Conservation (phyloP, 805 yeast species). For the Metschnikowia dekortorum region DNA sequence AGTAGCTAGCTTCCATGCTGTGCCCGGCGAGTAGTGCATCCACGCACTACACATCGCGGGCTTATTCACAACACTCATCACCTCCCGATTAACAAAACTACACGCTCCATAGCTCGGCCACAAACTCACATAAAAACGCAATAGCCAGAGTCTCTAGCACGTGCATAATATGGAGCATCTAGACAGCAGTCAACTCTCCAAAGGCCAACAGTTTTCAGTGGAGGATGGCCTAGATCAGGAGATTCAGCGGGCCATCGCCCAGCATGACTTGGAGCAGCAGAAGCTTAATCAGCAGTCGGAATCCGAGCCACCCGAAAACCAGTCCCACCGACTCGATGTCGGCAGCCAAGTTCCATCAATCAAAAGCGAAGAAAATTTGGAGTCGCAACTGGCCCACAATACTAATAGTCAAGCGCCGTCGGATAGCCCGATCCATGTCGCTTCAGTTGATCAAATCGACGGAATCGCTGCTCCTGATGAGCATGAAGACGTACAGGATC, state of each 20-base stretch:
- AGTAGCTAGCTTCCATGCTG: no score
- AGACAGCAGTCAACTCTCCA: conserved; percentile 1
- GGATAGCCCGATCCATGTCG: background rate
- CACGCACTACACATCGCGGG: background rate
- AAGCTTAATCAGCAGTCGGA: conserved; percentile 6
- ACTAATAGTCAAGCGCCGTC: background rate
- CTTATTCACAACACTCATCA: background rate
- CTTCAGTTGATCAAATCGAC: background rate
- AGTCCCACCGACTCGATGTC: background rate
- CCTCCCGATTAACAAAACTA: background rate
- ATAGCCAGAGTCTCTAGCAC: background rate
- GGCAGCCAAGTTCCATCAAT: background rate
- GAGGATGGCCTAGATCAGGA: conserved; percentile 20
- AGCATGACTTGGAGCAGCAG: conserved; percentile 18
- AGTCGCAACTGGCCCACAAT: background rate
- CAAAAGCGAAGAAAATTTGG: background rate
- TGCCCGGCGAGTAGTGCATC: no score
- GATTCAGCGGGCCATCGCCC: conserved; percentile 19
- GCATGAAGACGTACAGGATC: background rate
- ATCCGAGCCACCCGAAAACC: background rate
- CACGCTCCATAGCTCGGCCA: background rate
- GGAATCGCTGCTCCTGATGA: background rate
- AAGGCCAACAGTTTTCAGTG: conserved; percentile 12
- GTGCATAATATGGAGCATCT: background rate
- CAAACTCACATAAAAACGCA: no score